Percentiles rank a stretch among this genome's conserved stretches.
Evolutionary conservation across 1,284 basidiomycete species (phyloP).

Genomic region (Melanopsichium pennsylvanicum): DNA sequence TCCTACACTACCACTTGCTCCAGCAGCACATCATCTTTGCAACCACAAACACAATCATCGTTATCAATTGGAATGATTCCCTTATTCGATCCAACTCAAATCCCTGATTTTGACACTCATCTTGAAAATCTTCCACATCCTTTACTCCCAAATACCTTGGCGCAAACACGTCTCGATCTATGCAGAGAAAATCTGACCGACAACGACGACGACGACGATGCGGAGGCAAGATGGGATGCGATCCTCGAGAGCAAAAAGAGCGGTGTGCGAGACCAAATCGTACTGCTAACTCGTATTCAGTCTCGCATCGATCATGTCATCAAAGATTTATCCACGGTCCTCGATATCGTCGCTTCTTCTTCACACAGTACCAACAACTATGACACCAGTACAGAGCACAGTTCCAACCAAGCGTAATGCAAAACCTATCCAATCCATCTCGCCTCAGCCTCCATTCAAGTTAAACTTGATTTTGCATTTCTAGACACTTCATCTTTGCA

Average conservation of each 20-base stretch:
- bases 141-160: slow-evolving; percentile 2
- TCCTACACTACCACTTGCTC: neutral
- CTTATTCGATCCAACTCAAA: slow-evolving; percentile 43
- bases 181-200: no score
- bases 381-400: no score
- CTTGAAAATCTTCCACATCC: slow-evolving; percentile 45
- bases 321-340: slow-evolving; percentile 9
- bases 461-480: no score
- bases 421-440: no score
- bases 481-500: no score
- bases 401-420: no score
- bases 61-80: slow-evolving; percentile 46
- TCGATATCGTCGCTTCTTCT: slow-evolving; percentile 9
- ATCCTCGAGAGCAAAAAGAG: neutral
- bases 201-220: no score
- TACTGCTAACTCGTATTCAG: slow-evolving; percentile 7
- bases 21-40: neutral
- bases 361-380: neutral
- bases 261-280: slow-evolving; percentile 13
- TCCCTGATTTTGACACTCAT: slow-evolving; percentile 52
- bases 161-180: no score
- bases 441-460: no score
- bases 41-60: neutral
- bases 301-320: slow-evolving; percentile 21
- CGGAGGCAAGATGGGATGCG: no score